Conservation (phyloP, 768 basidiomycete genomes). For the Fistulinella prunicolor region DNA sequence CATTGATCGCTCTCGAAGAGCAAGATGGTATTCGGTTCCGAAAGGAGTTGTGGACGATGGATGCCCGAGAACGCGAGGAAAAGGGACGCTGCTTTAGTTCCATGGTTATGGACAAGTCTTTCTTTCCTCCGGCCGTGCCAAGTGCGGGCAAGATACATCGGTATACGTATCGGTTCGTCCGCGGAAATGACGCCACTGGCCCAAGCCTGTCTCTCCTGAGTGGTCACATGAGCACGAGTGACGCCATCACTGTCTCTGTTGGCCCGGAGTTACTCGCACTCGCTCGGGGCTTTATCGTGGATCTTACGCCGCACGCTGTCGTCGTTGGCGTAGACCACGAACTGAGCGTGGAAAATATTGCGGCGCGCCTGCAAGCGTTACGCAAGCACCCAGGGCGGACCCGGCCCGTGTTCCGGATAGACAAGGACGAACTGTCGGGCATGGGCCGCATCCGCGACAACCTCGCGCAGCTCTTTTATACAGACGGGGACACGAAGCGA, state of each 20-base stretch:
- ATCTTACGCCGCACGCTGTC: constrained; percentile 60
- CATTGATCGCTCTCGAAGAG: constrained; percentile 81
- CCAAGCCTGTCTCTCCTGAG: constrained; percentile 48
- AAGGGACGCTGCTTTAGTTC: constrained; percentile 80
- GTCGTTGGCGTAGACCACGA: constrained; percentile 82
- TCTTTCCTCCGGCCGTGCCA: constrained; percentile 20
- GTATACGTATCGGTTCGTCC: constrained; percentile 72
- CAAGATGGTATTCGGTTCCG: constrained; percentile 79
- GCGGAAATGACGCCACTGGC: constrained; percentile 23
- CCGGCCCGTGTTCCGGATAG: constrained; percentile 68
- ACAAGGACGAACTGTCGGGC: constrained; percentile 90
- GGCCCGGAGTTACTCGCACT: constrained; percentile 85
- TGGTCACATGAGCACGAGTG: constrained; percentile 75
- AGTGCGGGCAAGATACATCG: constrained; percentile 63
- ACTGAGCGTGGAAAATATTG: constrained; percentile 51
- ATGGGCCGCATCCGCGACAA: constrained; percentile 90
- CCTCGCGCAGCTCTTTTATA: constrained; percentile 84
- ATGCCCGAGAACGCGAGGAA: constrained; percentile 71
- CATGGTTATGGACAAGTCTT: constrained; percentile 65
- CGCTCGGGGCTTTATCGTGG: constrained; percentile 77
- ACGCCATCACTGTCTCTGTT: constrained; percentile 83
- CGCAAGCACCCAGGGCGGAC: constrained; percentile 13
- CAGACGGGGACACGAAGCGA: constrained; percentile 63
- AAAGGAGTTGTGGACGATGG: constrained; percentile 93
- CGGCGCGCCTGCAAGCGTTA: constrained; percentile 34